phyloP scores from a whole-genome alignment of 2,329 filamentous ascomycete species.

The Immersiporthe knoxdaviesiana region DNA sequence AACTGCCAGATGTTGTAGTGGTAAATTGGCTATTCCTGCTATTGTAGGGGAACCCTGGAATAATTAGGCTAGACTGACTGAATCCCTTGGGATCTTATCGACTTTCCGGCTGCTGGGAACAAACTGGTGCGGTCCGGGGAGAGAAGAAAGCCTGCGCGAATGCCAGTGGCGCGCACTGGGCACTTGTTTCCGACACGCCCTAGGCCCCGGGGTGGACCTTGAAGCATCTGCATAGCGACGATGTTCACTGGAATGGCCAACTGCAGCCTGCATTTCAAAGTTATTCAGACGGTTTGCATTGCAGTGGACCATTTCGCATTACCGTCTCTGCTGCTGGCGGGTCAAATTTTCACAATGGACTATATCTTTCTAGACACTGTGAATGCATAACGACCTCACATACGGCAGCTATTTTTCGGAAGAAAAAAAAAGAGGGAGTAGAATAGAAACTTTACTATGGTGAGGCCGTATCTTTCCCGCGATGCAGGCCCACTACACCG shows the following conservation, averaged over 20 bases:
- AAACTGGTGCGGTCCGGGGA: neutral
- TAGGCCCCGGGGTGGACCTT: neutral
- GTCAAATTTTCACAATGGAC: too few relatives aligned
- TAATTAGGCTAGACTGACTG: neutral
- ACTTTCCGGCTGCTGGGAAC: neutral
- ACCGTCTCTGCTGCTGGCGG: too few relatives aligned
- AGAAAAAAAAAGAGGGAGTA: neutral
- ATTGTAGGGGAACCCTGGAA: neutral
- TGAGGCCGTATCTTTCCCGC: neutral
- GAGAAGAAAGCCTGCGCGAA: neutral
- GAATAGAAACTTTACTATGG: neutral
- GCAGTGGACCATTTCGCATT: neutral
- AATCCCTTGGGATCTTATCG: neutral
- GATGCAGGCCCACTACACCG: neutral
- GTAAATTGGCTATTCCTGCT: neutral
- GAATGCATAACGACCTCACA: neutral
- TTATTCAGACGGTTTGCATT: neutral
- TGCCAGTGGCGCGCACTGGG: constrained; percentile 8
- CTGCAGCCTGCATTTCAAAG: neutral
- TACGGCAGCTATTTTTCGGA: too few relatives aligned
- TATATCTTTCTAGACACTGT: neutral
- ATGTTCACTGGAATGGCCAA: neutral
- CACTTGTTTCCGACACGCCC: neutral
- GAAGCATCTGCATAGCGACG: neutral
- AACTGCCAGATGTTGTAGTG: neutral